A percentile compares a stretch with the other conserved stretches of the same genome.
Conservation (phyloP, 345 rosid species). For the Salix dunnii region DNA sequence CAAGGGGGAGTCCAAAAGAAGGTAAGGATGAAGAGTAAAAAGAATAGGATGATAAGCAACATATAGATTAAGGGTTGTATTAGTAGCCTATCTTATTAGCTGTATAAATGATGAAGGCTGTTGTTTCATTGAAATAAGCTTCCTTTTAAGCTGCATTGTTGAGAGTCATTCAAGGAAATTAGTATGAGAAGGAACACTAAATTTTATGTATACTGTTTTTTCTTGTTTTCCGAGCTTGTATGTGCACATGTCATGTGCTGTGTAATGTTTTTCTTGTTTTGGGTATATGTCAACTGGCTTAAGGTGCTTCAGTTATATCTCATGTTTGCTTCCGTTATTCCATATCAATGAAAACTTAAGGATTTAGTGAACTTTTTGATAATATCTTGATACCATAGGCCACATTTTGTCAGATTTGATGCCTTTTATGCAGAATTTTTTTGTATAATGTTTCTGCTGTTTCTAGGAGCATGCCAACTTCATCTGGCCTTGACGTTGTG, state of each 20-base stretch:
- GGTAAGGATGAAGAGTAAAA: neutral
- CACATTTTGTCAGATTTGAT: neutral
- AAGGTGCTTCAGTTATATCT: neutral
- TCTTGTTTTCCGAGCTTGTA: too few relatives aligned
- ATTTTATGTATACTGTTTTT: neutral
- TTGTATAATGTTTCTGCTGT: constrained; percentile 3
- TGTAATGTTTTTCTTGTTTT: neutral
- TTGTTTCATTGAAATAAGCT: neutral
- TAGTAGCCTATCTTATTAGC: neutral
- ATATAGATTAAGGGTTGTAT: neutral
- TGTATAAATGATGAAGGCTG: neutral
- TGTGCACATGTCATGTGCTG: neutral
- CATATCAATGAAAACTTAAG: neutral
- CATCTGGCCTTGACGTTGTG: constrained; percentile 98
- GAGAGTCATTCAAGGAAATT: neutral
- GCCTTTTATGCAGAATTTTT: neutral
- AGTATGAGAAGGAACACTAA: neutral
- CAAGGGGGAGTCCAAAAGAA: neutral
- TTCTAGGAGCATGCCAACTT: constrained; percentile 99
- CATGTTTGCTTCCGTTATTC: neutral
- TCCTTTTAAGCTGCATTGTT: neutral
- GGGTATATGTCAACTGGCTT: neutral
- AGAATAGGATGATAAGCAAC: neutral
- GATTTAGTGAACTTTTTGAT: neutral
- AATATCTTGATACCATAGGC: neutral